Base-by-base conservation (phyloP, 1,139 yeast genomes). In the Kodamaea ohmeri region DNA sequence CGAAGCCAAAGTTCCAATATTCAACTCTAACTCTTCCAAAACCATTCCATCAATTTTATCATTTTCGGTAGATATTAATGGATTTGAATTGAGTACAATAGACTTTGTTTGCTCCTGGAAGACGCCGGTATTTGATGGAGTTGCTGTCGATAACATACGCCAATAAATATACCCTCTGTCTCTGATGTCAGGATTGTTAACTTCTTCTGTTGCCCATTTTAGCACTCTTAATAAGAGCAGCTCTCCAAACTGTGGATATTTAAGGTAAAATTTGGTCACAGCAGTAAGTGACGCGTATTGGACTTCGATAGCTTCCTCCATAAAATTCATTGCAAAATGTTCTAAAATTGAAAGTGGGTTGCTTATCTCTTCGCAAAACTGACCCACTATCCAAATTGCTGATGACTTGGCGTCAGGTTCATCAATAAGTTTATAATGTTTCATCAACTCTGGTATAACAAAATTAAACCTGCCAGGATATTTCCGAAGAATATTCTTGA, bases 141-240 rank as follows among this genome's bases (percentile, higher is more conserved):
- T 56, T 32, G 68, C 68, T 0, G 80, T 56, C 0, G 94, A 78
- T 6, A 90, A 63, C 20, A 89, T 58, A 39, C 96, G 70, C 95
- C 95, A 86, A 58, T 90, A 90, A 63, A 88, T 80, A 53, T 69
- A 84, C 0, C 94, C 96, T 33, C 96, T 64, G 48, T 87, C 95
- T 46, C 97, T 72, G 12, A 89, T 63, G 60, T 90, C 97, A 0
- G 97, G 96, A 50, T 67, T 72, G 46, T 82, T 81, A 0, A 73
- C 68, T 15, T 81, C 85, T 49, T 87, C 95, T 0, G 95, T 85
- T 4, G 90, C 86, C 63, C 73, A 64, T 53, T 79, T 82, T 41
- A 89, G 63, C 0, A 84, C 68, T 28, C 70, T 66, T 25, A 88
- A 65, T 2, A 88, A 77, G 15, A 81, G 53, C 1, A 63, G 53